Evolutionary conservation across 2,329 filamentous ascomycete species (phyloP), one percentile per base, ranked within the genome.

Genomic region (Cladosporium colombiae): DNA sequence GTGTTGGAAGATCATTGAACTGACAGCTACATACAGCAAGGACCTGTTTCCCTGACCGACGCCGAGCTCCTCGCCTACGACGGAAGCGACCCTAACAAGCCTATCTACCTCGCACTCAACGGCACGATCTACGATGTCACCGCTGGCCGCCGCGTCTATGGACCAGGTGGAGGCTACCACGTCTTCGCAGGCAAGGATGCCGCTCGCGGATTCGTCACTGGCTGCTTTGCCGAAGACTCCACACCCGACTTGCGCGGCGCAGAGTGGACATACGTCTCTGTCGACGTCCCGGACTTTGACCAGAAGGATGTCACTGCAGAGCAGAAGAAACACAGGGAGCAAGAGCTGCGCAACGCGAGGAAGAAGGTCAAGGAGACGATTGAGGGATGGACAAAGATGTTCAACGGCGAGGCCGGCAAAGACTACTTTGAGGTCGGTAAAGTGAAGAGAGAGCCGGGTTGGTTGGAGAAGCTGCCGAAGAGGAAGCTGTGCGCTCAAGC

Each of bases 31-130:
- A 40, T 68, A 56, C 70, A 84, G 82, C 76, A 78, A 69, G 82
- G 83, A 4, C 91, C 92, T 16, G 68, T 91, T 60, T 81, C 85
- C 75, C 84, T 98, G 46, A 97, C 92, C 0, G 89, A 91, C 65
- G 82, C 83, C 23, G 84, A 97, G 77, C 88, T 99, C 58, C 78
- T 85, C 55, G 77, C 81, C 60, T 96, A 91, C 83, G 89, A 96
- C 80, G 96, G 95, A 80, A 85, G 81, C 66, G 88, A 97, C 78
- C 82, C 88, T 11, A 77, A 80, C 8, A 88, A 90, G 67, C 95
- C 95, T 7, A 87, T 98, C 77, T 96, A 97, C 81, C 86, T 99
- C 65, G 92, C 93, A 68, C 88, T 99, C 74, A 94, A 95, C 81
- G 89, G 91, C 74, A 91, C 88, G 66, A 91, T 96, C 79, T 95